Evolutionary conservation across 768 basidiomycete genomes (phyloP).

Genomic region (Leccinum longicurvipes): DNA sequence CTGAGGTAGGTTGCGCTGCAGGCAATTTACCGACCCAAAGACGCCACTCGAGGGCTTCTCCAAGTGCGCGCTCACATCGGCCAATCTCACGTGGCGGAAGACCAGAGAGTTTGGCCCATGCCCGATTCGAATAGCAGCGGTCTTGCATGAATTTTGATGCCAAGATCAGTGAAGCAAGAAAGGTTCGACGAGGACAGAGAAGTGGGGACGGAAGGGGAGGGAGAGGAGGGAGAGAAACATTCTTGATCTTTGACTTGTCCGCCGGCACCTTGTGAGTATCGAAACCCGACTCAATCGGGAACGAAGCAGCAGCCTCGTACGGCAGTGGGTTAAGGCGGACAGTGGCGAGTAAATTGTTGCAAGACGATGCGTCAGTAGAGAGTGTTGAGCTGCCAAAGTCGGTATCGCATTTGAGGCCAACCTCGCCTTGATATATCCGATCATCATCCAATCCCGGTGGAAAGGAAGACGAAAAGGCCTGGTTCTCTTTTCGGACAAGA

Average conservation of each 20-base stretch:
- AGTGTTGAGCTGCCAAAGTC: conserved; percentile 25
- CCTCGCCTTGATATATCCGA: conserved; percentile 42
- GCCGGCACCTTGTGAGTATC: conserved; percentile 7
- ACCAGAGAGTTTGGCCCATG: conserved; percentile 94
- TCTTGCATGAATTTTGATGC: conserved; percentile 94
- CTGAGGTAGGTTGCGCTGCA: conserved; percentile 30
- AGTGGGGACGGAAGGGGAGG: conserved; percentile 70
- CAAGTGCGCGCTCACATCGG: conserved; percentile 83
- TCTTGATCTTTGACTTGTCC: conserved; percentile 11
- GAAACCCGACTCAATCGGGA: conserved; percentile 14
- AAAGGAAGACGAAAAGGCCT: conserved; percentile 38
- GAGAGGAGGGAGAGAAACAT: conserved; percentile 31
- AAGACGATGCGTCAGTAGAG: conserved; percentile 4
- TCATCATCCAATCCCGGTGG: conserved; percentile 41
- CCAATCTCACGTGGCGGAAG: conserved; percentile 83
- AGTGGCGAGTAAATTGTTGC: conserved; percentile 40
- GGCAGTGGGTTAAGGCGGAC: conserved; percentile 38
- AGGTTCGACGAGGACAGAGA: conserved; percentile 83
- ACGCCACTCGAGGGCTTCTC: conserved; percentile 85
- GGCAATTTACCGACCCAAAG: conserved; percentile 84
- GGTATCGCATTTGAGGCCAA: conserved; percentile 40
- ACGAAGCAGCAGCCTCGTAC: conserved; percentile 11
- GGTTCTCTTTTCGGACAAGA: conserved; percentile 49
- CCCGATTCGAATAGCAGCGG: conserved; percentile 88
- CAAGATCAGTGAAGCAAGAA: conserved; percentile 83